Base-by-base conservation (phyloP, 768 basidiomycete genomes). In the Clavulina sp. region DNA sequence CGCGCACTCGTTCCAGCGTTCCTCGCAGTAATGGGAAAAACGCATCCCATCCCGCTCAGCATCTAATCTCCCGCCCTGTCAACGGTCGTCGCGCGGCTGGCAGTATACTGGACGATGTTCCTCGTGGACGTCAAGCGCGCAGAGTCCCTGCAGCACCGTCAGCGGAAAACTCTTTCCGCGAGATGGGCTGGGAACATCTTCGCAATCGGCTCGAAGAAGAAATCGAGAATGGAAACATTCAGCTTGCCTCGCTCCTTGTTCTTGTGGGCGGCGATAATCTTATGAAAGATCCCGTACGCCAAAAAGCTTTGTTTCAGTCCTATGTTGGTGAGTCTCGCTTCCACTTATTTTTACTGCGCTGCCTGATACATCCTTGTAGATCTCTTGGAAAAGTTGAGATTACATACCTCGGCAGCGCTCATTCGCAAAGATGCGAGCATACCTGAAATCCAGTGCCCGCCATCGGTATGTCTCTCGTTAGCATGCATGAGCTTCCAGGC, bases 401-500 rank as follows among this genome's bases (percentile, higher is more conserved):
- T 88, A 47, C 72, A 80, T 56, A 69, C 76, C 0, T 73, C 73
- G 49, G 81, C 83, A 2, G 81, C 86, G 0, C 83, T 86, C 62
- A 59, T 89, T 40, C 76, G 86, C 36, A 87, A 84, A 60, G 72
- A 74, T 59, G 71, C 73, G 5, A 59, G 64, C 3, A 59, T 70
- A 1, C 72, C 77, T 4, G 72, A 73, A 6, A 66, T 86, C 16
- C 69, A 31, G 69, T 67, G 33, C 57, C 63, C 4, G 80, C 81
- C 0, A 64, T 73, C 59, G 83, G 83, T 62, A 16, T 26, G 32
- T 18, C 69, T 53, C 26, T 41, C 16, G 29, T 3, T 13, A 49
- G 19, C 34, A 29, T 41, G n/a, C 32, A 53, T 3, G 9, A 31
- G 32, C 32, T 7, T 16, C 48, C 9, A 30, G 32, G 34, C 36